phyloP scores from a whole-genome alignment of 805 yeast species.

The Cyberlindnera amylophila region DNA sequence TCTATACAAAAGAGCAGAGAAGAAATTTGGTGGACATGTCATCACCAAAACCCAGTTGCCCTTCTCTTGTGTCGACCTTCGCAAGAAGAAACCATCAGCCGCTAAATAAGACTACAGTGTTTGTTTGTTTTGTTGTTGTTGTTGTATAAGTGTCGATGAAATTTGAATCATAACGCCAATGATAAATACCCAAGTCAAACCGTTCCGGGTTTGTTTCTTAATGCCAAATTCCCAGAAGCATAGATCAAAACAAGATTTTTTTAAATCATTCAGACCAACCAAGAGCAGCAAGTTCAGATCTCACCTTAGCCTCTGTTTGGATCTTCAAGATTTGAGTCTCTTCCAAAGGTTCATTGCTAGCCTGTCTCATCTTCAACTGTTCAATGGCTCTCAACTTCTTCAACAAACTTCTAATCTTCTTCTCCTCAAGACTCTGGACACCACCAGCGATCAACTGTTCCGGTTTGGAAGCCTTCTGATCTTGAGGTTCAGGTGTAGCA shows the following conservation, averaged over 20 bases:
- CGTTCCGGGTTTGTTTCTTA: no score
- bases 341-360: conserved; percentile 79
- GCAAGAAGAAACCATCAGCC: conserved; percentile 27
- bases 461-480: conserved; percentile 11
- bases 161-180: no score
- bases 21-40: conserved; percentile 45
- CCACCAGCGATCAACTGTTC: conserved; percentile 53
- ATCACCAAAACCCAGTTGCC: conserved; percentile 42
- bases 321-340: conserved; percentile 91
- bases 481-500: conserved; percentile 15
- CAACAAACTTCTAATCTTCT: conserved; percentile 83
- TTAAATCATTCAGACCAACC: conserved; percentile 58
- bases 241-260: not conserved
- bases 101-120: no score
- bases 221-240: no score
- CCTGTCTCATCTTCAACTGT: conserved; percentile 79
- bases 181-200: not conserved
- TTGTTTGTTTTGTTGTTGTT: no score
- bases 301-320: conserved; percentile 76
- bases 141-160: no score
- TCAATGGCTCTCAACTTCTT: conserved; percentile 97
- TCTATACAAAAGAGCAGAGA: conserved; percentile 46
- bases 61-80: conserved; percentile 45
- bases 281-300: conserved; percentile 65
- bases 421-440: conserved; percentile 75